Percentiles rank a stretch among this genome's conserved stretches.
These are phyloP conservation scores for Senecio squalidus DNA, from an alignment of 140 eudicot species.

Conservation along the genomic window DNA sequence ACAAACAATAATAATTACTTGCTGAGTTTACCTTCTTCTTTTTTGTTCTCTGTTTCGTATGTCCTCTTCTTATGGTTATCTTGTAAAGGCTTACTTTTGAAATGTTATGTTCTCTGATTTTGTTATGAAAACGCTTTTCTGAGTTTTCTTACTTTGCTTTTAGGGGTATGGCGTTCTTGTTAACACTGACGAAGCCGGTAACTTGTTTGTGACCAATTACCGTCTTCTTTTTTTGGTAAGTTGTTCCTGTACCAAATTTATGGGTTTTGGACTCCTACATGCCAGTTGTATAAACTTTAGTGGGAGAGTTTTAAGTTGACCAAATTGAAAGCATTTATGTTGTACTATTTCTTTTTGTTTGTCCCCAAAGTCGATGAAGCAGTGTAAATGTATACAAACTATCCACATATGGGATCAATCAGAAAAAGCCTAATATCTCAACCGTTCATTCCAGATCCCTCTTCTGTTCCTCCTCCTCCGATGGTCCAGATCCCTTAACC, in stretches of 20 bases:
- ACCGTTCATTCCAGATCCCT: no score
- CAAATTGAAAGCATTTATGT: conserved; percentile 11
- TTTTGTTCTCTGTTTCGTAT: background rate
- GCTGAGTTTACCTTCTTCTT: background rate
- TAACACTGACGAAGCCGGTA: conserved; percentile 94
- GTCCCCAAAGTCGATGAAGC: background rate
- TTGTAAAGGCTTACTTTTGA: conserved; percentile 7
- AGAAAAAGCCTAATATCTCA: no score
- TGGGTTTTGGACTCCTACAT: conserved; percentile 5
- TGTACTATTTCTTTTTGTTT: background rate
- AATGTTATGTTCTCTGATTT: background rate
- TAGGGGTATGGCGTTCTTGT: conserved; percentile 98
- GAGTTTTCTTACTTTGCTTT: conserved; percentile 20
- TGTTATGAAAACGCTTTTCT: conserved; percentile 12
- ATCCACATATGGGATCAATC: background rate
- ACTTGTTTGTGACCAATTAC: conserved; percentile 82
- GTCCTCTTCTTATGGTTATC: background rate
- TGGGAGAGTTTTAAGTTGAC: background rate
- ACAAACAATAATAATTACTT: no score
- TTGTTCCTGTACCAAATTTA: conserved; percentile 9
- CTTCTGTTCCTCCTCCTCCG: no score
- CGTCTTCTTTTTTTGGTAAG: conserved; percentile 98
- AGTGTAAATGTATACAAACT: conserved; percentile 3
- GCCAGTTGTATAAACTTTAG: conserved; percentile 7
- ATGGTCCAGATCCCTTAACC: no score